Evolutionary conservation across 495 filamentous ascomycete species (phyloP), one percentile per base, ranked within the genome.

Genomic region (Hypoxylon cercidicola): DNA sequence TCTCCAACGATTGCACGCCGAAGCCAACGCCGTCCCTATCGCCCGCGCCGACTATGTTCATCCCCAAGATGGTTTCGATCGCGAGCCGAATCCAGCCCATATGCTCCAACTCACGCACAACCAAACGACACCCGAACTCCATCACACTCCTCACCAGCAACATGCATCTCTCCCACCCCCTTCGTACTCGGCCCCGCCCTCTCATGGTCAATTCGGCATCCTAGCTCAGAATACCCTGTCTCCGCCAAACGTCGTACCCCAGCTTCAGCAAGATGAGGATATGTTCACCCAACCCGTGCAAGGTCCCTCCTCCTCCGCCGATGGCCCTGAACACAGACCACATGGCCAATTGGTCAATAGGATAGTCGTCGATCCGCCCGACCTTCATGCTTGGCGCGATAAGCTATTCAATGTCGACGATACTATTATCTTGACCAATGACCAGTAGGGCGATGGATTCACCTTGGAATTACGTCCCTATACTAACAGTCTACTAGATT

Each of bases 361-460:
- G 73, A 77, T 88, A 55, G 80, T 92, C 21, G 74, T 83, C 11
- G 75, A 91, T 62, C 90, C 91, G 34, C 89, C 90, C 1, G 78
- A 90, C 61, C 83, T 96, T 40, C 79, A 85, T 13, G 76, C 81
- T 53, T 96, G 92, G 92, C 84, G 92, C 55, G 80, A 89, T 60
- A 87, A 82, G 68, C 78, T 96, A 41, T 96, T 96, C 73, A 78
- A 91, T 69, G 87, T 94, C 13, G 86, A 93, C 62, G 88, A 91
- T 23, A 84, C 81, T 10, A 89, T 96, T 45, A 85, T 85, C 6
- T 70, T 96, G 69, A 91, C 84, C 32, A 89, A 93, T 78, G 89
- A 94, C 54, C 83, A 95, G 90, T 93, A 86, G 64, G 87, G 77
- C 28, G 57, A 34, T 18, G 21, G 39, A 34, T 19, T 45, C n/a